These are phyloP conservation scores for Cercospora janseana DNA, from an alignment of 2,329 filamentous ascomycete genomes.

Conservation along the genomic window DNA sequence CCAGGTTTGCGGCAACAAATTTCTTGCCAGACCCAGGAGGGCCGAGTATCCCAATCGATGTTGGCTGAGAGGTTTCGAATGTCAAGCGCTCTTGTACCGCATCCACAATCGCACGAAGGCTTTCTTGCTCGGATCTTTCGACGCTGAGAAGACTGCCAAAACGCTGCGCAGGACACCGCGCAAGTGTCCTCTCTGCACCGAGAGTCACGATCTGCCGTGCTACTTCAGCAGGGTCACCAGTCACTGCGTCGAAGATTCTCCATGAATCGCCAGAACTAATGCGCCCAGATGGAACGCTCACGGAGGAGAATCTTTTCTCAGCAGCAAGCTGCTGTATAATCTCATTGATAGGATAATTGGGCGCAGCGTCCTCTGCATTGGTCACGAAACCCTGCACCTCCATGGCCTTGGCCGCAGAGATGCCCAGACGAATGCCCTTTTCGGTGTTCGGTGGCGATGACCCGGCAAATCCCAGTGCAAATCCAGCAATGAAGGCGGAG, in stretches of 20 bases:
- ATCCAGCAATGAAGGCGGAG: constrained; percentile 37
- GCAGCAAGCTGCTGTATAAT: constrained; percentile 29
- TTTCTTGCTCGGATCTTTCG: constrained; percentile 36
- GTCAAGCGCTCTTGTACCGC: constrained; percentile 33
- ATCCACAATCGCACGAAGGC: constrained; percentile 33
- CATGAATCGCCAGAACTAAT: constrained; percentile 38
- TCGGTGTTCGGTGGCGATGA: constrained; percentile 33
- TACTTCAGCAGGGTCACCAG: constrained; percentile 36
- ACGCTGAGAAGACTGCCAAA: constrained; percentile 34
- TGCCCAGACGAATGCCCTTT: constrained; percentile 33
- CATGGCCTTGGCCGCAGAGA: constrained; percentile 32
- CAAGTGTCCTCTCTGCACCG: constrained; percentile 35
- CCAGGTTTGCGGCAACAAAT: constrained; percentile 35
- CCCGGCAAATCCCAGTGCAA: constrained; percentile 36
- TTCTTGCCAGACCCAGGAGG: constrained; percentile 37
- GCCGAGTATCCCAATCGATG: constrained; percentile 35
- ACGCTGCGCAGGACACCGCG: constrained; percentile 31
- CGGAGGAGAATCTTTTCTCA: constrained; percentile 30
- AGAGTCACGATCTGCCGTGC: constrained; percentile 35
- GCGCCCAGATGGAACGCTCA: constrained; percentile 34
- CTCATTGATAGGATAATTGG: constrained; percentile 33
- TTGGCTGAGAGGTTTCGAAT: constrained; percentile 28
- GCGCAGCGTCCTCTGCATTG: constrained; percentile 26
- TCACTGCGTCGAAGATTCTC: constrained; percentile 37
- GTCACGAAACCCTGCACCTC: constrained; percentile 31